Evolutionary conservation across 495 filamentous ascomycete genomes (phyloP).

Genomic region (Lentithecium fluviatile): DNA sequence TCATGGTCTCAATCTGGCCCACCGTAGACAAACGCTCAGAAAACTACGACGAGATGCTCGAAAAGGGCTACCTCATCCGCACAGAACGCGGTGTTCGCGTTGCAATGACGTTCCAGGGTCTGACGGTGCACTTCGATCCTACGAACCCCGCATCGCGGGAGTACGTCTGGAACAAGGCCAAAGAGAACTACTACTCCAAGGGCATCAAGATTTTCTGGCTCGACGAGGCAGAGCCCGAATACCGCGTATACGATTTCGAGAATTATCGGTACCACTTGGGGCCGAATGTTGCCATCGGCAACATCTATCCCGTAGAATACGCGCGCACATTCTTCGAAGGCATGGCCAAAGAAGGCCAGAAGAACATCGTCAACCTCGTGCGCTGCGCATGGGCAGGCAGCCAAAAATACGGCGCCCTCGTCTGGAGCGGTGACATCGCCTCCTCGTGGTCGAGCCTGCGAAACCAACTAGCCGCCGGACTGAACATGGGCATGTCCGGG

Average conservation of each 20-base stretch:
- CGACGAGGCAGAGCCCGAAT: constrained; percentile 62
- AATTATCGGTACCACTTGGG: constrained; percentile 58
- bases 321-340: constrained; percentile 58
- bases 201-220: constrained; percentile 63
- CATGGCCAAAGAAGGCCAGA: constrained; percentile 49
- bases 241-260: constrained; percentile 59
- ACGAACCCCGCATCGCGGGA: constrained; percentile 54
- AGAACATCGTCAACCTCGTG: constrained; percentile 56
- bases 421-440: constrained; percentile 61
- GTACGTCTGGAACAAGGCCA: constrained; percentile 56
- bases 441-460: constrained; percentile 56
- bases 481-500: constrained; percentile 59
- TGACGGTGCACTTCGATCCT: constrained; percentile 56
- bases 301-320: constrained; percentile 57
- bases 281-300: constrained; percentile 54
- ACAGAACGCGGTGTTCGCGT: constrained; percentile 54
- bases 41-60: constrained; percentile 57
- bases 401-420: constrained; percentile 59
- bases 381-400: constrained; percentile 61
- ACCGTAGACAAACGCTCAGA: constrained; percentile 54
- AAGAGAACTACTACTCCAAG: constrained; percentile 56
- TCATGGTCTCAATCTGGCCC: constrained; percentile 63
- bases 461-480: constrained; percentile 56
- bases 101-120: constrained; percentile 54
- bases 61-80: constrained; percentile 53